Conservation (phyloP, 1,284 basidiomycete species). For the Puccinia brachypodii region DNA sequence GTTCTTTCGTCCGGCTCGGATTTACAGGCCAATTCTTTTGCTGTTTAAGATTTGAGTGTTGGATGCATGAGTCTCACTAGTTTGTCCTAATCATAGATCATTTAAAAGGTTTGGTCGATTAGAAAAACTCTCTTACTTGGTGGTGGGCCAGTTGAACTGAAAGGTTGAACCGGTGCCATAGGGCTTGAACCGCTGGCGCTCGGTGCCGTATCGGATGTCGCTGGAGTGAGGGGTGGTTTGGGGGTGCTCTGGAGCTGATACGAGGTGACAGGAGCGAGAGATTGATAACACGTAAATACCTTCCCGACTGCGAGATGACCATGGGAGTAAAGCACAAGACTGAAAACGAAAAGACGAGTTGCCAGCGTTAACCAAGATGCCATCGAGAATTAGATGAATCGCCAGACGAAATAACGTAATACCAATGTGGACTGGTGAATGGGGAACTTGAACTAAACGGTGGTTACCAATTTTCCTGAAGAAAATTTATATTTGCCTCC, state of each 20-base stretch:
- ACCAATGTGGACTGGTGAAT: too few relatives aligned
- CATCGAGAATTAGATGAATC: background rate
- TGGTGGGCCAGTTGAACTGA: conserved; percentile 1
- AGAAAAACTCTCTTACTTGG: conserved; percentile 12
- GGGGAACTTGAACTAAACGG: too few relatives aligned
- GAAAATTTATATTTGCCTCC: background rate
- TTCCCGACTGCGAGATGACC: background rate
- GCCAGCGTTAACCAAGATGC: background rate
- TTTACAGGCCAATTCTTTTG: conserved; percentile 31
- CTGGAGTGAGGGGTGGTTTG: background rate
- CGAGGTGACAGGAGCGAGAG: conserved; percentile 13
- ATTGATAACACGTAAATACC: conserved; percentile 5
- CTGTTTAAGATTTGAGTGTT: conserved; percentile 1
- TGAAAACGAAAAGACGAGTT: background rate
- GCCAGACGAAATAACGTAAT: background rate
- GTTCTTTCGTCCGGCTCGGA: background rate
- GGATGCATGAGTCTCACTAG: background rate
- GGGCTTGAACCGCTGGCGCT: background rate
- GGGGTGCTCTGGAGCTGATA: background rate
- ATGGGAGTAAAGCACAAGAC: background rate
- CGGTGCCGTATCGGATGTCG: background rate
- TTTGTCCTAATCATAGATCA: background rate
- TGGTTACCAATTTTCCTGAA: background rate
- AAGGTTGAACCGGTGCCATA: background rate
- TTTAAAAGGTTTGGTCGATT: too few relatives aligned